Evolutionary conservation across 805 yeast species (phyloP), one percentile per base, ranked within the genome.

Genomic region (Wickerhamomyces chaumierensis): DNA sequence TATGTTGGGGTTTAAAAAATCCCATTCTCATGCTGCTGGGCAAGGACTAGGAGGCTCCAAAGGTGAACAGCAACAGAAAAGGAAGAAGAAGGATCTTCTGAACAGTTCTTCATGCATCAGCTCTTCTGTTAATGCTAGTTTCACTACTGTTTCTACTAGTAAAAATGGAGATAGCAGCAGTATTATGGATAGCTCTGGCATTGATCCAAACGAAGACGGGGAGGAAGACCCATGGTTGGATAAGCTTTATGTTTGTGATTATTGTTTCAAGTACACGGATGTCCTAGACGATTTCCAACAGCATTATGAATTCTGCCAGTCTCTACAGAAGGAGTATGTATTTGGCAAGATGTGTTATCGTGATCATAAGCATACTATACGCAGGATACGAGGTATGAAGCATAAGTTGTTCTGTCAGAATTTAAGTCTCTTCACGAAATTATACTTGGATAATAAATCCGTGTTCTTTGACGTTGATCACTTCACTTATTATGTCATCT

Each of bases 371-470:
- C 44, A 42, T n/a, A 62, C 73, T 4, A 82, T 90, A 27, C 59
- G 83, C 38, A 73, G 74, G 46, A 75, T 90, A 2, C 72, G 75
- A 47, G 95, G 95, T 1, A 63, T 66, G 9, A 65, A 70, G 33
- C 74, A 81, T 48, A 63, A 67, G 39, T 57, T 86, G 19, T 86
- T 78, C 47, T 76, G 95, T 46, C 97, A 90, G 55, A 78, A 84
- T 48, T 58, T 92, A 42, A 78, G 90, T 43, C 65, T 92, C 6
- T 80, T 90, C 56, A 92, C 94, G 1, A 86, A 88, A 58, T 69
- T 92, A 31, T 92, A 85, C 51, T 68, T 92, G 8, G 95, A 87
- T 44, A 86, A 84, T 55, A 92, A 92, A 59, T 84, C 95, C 0
- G 80, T 90, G 25, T 85, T 78, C 57, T 90, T 81, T 60, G 71